A percentile compares a stretch with the other conserved stretches of the same genome.
Conservation (phyloP, 2,329 filamentous ascomycete genomes). For the Clonostachys sp. region DNA sequence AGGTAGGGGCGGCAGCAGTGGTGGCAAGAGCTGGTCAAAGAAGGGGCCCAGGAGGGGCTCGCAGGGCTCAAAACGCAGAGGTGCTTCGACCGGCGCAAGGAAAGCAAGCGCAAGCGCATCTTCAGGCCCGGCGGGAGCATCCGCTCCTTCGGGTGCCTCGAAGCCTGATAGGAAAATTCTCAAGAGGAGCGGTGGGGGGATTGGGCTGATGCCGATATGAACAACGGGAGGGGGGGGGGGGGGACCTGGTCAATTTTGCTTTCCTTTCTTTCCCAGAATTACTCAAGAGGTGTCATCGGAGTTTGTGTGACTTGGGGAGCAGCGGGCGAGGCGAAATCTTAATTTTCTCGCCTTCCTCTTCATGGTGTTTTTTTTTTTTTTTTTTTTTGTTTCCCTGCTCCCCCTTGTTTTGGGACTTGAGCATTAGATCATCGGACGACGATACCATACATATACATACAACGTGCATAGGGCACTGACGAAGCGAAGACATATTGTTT, state of each 20-base stretch:
- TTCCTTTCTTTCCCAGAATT: too few species aligned
- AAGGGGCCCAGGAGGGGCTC: slow-evolving; percentile 19
- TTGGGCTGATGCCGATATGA: slow-evolving; percentile 32
- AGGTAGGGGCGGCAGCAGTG: slow-evolving; percentile 13
- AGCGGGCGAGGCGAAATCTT: too few species aligned
- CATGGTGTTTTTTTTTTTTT: too few species aligned
- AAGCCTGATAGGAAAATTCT: slow-evolving; percentile 17
- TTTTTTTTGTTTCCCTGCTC: too few species aligned
- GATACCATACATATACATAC: not conserved
- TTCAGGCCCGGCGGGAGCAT: slow-evolving; percentile 9
- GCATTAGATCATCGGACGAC: not conserved
- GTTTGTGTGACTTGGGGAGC: too few species aligned
- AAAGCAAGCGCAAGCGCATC: slow-evolving; percentile 24
- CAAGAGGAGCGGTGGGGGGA: slow-evolving; percentile 25
- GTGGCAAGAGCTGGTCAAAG: slow-evolving; percentile 18
- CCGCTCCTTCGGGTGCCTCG: slow-evolving; percentile 7
- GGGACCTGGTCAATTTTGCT: too few species aligned
- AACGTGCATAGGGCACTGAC: not conserved
- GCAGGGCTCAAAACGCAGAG: slow-evolving; percentile 14
- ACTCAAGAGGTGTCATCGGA: too few species aligned
- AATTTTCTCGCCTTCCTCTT: too few species aligned
- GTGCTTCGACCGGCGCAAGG: slow-evolving; percentile 7
- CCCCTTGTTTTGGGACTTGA: too few species aligned
- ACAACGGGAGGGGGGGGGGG: not conserved
- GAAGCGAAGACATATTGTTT: not conserved